phyloP scores from a whole-genome alignment of 1,284 basidiomycete species.

The Boletellus sp. region DNA sequence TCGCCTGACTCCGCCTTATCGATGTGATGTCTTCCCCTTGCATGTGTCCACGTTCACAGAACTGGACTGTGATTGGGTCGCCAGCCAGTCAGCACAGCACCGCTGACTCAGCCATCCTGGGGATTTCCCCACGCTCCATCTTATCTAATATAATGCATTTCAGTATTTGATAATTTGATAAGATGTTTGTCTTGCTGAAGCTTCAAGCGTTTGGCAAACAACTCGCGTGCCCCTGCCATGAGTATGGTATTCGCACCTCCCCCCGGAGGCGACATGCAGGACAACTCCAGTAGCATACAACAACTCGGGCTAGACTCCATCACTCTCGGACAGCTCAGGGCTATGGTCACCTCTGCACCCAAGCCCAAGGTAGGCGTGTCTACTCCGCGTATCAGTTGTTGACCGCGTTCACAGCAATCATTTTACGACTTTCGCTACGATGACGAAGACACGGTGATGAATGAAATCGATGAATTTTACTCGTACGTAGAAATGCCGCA shows the following conservation, averaged over 20 bases:
- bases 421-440: slow-evolving; percentile 90
- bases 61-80: slow-evolving; percentile 10
- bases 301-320: slow-evolving; percentile 60
- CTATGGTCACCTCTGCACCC: slow-evolving; percentile 64
- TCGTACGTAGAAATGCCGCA: slow-evolving; percentile 95
- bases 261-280: slow-evolving; percentile 26
- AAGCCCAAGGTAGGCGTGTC: slow-evolving; percentile 66
- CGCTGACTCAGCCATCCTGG: slow-evolving; percentile 9
- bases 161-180: not conserved
- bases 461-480: slow-evolving; percentile 98
- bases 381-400: slow-evolving; percentile 13
- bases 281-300: slow-evolving; percentile 20
- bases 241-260: slow-evolving; percentile 30
- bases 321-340: slow-evolving; percentile 77
- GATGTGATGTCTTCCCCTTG: slow-evolving; percentile 16
- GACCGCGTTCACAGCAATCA: slow-evolving; percentile 56
- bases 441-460: slow-evolving; percentile 92
- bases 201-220: slow-evolving; percentile 18
- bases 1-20: slow-evolving; percentile 19
- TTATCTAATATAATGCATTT: too few relatives aligned
- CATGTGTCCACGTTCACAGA: slow-evolving; percentile 9
- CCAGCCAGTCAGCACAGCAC: not conserved
- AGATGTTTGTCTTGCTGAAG: slow-evolving; percentile 28
- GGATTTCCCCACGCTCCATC: slow-evolving; percentile 2
- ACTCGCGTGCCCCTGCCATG: slow-evolving; percentile 10